Percentiles rank a stretch among this genome's conserved stretches.
Conservation (phyloP, 1,284 basidiomycete species). For the Puccinia polysora region DNA sequence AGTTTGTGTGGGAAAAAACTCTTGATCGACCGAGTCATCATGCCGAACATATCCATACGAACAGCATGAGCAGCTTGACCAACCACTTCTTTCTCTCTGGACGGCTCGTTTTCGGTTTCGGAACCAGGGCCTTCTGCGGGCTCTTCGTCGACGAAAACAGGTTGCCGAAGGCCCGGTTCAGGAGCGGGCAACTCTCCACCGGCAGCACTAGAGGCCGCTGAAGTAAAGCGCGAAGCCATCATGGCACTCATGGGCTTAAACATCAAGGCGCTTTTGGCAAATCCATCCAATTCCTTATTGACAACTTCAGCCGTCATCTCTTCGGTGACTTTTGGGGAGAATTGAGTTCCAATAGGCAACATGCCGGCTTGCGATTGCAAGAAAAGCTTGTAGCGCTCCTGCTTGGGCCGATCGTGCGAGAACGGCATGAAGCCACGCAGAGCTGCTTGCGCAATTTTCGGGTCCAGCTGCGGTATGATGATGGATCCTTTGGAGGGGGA, state of each 20-base stretch:
- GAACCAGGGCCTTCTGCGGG: conserved; percentile 48
- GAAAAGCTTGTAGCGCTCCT: conserved; percentile 78
- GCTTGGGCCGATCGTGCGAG: conserved; percentile 68
- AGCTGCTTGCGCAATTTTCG: conserved; percentile 77
- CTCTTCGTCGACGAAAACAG: conserved; percentile 61
- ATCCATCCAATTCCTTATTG: conserved; percentile 77
- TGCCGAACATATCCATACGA: conserved; percentile 76
- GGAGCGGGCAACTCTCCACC: conserved; percentile 60
- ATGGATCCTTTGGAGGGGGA: conserved; percentile 48
- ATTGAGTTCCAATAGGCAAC: conserved; percentile 36
- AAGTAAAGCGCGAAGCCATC: conserved; percentile 88
- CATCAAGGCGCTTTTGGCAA: conserved; percentile 75
- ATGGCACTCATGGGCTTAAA: conserved; percentile 88
- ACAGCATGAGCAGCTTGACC: conserved; percentile 73
- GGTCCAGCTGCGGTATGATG: conserved; percentile 64
- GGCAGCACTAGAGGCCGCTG: conserved; percentile 62
- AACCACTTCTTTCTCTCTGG: conserved; percentile 43
- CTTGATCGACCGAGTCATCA: conserved; percentile 68
- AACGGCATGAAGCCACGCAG: conserved; percentile 86
- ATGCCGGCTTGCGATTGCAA: conserved; percentile 65
- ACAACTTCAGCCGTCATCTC: conserved; percentile 64
- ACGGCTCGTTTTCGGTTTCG: conserved; percentile 47
- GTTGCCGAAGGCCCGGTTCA: conserved; percentile 63
- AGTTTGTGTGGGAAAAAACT: conserved; percentile 74
- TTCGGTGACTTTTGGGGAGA: conserved; percentile 39